phyloP scores from a whole-genome alignment of 805 yeast species.

The Wickerhamomyces ciferrii region DNA sequence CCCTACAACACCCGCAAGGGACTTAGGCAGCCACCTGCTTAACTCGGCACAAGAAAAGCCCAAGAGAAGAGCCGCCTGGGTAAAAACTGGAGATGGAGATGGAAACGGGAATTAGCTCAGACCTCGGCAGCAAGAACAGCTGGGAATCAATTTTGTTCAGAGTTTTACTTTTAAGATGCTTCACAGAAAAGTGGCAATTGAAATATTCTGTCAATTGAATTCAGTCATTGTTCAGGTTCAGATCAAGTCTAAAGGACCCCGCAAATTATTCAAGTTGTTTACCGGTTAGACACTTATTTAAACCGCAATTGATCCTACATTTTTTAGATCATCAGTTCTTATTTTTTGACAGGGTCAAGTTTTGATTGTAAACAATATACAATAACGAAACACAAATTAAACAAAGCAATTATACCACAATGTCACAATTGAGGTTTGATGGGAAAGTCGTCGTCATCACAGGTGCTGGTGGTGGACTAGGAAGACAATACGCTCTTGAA shows the following conservation, averaged over 20 bases:
- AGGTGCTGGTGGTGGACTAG: conserved; percentile 98
- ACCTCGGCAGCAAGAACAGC: not conserved
- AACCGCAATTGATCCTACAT: not conserved
- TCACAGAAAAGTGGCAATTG: not conserved
- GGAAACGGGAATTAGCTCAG: not conserved
- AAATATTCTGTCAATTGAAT: too few relatives aligned
- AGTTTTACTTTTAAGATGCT: not conserved
- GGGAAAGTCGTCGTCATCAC: conserved; percentile 89
- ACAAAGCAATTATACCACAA: not conserved
- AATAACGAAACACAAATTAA: not conserved
- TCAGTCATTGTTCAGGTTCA: not conserved
- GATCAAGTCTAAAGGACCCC: too few relatives aligned
- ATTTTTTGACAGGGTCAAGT: not conserved
- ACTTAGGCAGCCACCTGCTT: not conserved
- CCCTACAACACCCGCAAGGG: too few relatives aligned
- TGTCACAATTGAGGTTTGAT: conserved; percentile 44
- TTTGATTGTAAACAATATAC: not conserved
- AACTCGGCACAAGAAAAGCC: not conserved
- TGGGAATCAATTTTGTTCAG: too few relatives aligned
- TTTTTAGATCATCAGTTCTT: not conserved
- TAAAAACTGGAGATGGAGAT: not conserved
- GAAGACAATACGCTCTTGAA: conserved; percentile 80
- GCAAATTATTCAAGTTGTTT: not conserved
- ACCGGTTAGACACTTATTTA: not conserved
- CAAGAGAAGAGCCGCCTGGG: too few relatives aligned